phyloP scores from a whole-genome alignment of 2,329 filamentous ascomycete genomes.

The Geosmithia flava region DNA sequence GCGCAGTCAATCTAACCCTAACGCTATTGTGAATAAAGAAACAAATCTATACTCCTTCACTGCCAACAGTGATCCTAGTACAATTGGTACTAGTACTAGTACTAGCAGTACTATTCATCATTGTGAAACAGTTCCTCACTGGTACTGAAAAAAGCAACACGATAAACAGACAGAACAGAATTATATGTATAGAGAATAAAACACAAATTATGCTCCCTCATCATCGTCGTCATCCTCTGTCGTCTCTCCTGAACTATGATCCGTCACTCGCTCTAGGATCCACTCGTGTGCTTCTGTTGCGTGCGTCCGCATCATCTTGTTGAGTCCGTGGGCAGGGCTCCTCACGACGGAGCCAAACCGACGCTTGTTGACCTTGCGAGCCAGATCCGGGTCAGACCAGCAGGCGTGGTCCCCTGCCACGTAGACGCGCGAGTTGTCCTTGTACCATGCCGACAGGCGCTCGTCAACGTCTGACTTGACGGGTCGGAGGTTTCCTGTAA shows the following conservation, averaged over 20 bases:
- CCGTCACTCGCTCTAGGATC: slow-evolving; percentile 28
- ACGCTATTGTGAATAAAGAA: no score
- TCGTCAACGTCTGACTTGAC: slow-evolving; percentile 68
- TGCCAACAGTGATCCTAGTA: no score
- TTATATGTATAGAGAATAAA: neutral
- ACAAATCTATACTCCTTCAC: no score
- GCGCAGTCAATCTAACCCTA: no score
- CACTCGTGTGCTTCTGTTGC: slow-evolving; percentile 37
- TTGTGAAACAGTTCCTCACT: neutral
- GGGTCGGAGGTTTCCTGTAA: slow-evolving; percentile 63
- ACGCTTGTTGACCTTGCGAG: slow-evolving; percentile 44
- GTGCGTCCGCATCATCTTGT: slow-evolving; percentile 45
- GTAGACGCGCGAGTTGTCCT: slow-evolving; percentile 66
- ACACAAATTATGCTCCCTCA: neutral
- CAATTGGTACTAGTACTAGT: no score
- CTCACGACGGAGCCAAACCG: slow-evolving; percentile 47
- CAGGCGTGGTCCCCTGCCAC: slow-evolving; percentile 64
- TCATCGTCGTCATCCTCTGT: neutral
- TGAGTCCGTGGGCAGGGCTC: slow-evolving; percentile 34
- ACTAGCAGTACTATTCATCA: no score
- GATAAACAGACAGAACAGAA: neutral
- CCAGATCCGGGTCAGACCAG: slow-evolving; percentile 54
- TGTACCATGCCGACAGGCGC: slow-evolving; percentile 72
- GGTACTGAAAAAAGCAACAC: neutral
- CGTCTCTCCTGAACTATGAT: neutral